Evolutionary conservation across 768 basidiomycete species (phyloP).

Genomic region (Boletus bicolor): DNA sequence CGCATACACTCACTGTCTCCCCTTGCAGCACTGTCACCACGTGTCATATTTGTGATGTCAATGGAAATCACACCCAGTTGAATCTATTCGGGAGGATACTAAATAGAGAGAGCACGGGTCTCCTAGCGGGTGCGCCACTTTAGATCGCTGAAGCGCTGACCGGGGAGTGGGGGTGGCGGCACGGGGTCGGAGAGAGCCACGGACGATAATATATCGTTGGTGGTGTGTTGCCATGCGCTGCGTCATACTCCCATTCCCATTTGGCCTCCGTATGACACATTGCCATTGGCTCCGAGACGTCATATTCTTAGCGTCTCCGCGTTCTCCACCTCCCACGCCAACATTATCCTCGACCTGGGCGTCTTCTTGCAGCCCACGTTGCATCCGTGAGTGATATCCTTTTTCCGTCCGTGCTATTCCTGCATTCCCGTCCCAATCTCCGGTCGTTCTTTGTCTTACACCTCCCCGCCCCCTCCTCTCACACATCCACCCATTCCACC

Average conservation of each 20-base stretch:
- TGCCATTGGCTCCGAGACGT: slow-evolving; percentile 19
- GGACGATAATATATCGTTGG: too few species aligned
- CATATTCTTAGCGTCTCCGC: slow-evolving; percentile 9
- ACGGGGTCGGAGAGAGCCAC: neutral
- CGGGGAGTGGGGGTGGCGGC: neutral
- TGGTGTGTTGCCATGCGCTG: neutral
- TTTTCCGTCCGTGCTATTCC: slow-evolving; percentile 2
- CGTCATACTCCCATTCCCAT: neutral
- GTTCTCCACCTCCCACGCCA: slow-evolving; percentile 20
- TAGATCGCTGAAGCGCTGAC: neutral
- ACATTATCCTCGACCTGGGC: neutral
- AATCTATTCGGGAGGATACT: slow-evolving; percentile 7
- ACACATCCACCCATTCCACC: neutral
- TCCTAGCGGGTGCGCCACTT: slow-evolving; percentile 3
- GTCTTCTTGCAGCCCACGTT: slow-evolving; percentile 18
- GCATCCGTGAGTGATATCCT: slow-evolving; percentile 14
- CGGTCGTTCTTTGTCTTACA: neutral
- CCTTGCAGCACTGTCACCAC: slow-evolving; percentile 1
- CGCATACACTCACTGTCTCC: neutral
- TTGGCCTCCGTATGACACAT: slow-evolving; percentile 14
- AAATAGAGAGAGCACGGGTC: slow-evolving; percentile 12
- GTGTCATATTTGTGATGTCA: slow-evolving; percentile 10
- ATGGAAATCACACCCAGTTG: slow-evolving; percentile 9
- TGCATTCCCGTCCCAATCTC: neutral
- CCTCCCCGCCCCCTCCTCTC: neutral